Evolutionary conservation across 2,329 filamentous ascomycete species (phyloP).

Genomic region (Pseudogymnoascus sp.): DNA sequence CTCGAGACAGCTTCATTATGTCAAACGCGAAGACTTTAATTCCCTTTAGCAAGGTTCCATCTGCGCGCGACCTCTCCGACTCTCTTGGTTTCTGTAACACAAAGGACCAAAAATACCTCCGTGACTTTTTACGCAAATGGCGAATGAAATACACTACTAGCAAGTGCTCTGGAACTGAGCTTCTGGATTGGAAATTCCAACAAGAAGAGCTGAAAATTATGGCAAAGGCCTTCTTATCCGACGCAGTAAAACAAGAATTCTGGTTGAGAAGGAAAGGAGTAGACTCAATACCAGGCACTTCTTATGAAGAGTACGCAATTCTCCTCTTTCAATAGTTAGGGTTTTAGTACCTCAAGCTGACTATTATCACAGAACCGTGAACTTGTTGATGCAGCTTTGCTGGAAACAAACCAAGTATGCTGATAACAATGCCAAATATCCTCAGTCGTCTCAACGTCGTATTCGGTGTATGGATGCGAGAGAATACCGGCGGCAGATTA

Average conservation of each 20-base stretch:
- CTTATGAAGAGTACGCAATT: background rate
- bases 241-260: conserved; percentile 12
- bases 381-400: conserved; percentile 14
- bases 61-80: conserved; percentile 12
- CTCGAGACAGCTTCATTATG: background rate
- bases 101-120: background rate
- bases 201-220: conserved; percentile 12
- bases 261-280: conserved; percentile 2
- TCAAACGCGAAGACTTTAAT: background rate
- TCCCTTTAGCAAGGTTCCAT: conserved; percentile 11
- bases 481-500: background rate
- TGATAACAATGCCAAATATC: conserved; percentile 13
- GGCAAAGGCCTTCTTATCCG: conserved; percentile 13
- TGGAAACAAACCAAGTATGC: conserved; percentile 16
- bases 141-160: conserved; percentile 12
- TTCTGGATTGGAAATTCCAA: conserved; percentile 12
- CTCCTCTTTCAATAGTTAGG: background rate
- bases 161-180: background rate
- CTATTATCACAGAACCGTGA: conserved; percentile 12
- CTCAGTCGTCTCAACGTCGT: background rate
- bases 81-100: conserved; percentile 11
- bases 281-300: background rate
- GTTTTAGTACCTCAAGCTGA: background rate
- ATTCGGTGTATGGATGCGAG: background rate
- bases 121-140: conserved; percentile 10